Evolutionary conservation across 2,329 filamentous ascomycete genomes (phyloP), one percentile per base, ranked within the genome.

Genomic region (Lachnellula subtilissima): DNA sequence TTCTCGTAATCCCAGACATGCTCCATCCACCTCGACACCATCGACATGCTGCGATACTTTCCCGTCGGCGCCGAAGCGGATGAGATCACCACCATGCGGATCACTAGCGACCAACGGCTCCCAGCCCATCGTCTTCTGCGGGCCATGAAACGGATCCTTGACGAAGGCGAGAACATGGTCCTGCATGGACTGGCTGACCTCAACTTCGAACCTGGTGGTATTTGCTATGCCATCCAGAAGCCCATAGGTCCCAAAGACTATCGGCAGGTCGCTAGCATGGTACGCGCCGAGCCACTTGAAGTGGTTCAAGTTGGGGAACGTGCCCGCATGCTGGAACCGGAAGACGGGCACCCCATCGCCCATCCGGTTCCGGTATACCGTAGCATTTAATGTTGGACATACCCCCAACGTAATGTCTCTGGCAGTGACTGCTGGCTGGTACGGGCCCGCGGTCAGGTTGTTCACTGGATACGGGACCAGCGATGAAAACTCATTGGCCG

Each of bases 191-290:
- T 58, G 25, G 49, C 59, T 61, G 12, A 65, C 62, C 25, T 67
- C 57, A 60, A 62, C 65, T 50, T 70, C 65, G 39, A 66, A 69
- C 35, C 61, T 51, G 2, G 67, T 69, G 2, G 42, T 48, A 5
- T 14, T 5, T 2, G 65, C 69, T 48, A 65, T 67, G 5, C 61
- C 63, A 17, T 64, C 58, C 42, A 65, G 66, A 25, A 65, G 52
- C 28, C 60, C 61, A 48, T 70, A 63, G 0, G 70, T 71, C 15
- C 69, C 69, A 46, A 71, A 70, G 1, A 71, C 50, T 40, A 53
- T 23, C 15, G 37, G 45, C 14, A 50, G 8, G 9, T 48, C 51
- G 12, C 32, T n/a, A 12, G n/a, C 14, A 51, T 53, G 55, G 28
- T 49, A 46, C 15, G 36, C 50, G 14, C 55, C 40, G 19, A 49